Percentiles rank a stretch among this genome's conserved stretches.
phyloP scores from a whole-genome alignment of 441 rosid genomes.

The Erysimum pusillum region DNA sequence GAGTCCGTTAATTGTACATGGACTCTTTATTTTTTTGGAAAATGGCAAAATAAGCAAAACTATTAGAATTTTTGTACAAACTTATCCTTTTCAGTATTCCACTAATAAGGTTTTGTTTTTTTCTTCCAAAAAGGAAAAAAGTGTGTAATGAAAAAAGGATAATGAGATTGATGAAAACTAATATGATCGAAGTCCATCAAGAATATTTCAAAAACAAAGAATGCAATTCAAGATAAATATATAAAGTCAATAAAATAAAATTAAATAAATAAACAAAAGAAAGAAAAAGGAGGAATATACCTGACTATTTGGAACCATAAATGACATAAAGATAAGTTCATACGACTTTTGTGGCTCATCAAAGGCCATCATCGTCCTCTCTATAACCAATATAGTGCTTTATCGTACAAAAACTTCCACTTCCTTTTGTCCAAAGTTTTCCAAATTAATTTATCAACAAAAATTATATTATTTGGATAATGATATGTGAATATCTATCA shows the following conservation, averaged over 20 bases:
- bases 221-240: constrained; percentile 27
- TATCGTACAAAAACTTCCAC: constrained; percentile 47
- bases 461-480: background rate
- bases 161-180: constrained; percentile 10
- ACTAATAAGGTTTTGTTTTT: background rate
- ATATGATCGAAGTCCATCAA: background rate
- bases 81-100: background rate
- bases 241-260: constrained; percentile 2
- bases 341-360: constrained; percentile 49
- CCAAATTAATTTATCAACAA: background rate
- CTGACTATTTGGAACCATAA: constrained; percentile 47
- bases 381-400: constrained; percentile 43
- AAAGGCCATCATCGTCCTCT: constrained; percentile 46
- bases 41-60: constrained; percentile 7
- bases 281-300: constrained; percentile 18
- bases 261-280: background rate
- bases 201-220: constrained; percentile 1
- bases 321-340: constrained; percentile 49
- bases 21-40: background rate
- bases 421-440: constrained; percentile 48
- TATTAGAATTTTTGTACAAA: constrained; percentile 13
- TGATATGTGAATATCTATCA: background rate
- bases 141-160: background rate
- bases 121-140: background rate
- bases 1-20: constrained; percentile 6